Percentiles rank a stretch among this genome's conserved stretches.
Conservation (phyloP, 2,329 filamentous ascomycete genomes). For the Berkeleyomyces rouxiae region DNA sequence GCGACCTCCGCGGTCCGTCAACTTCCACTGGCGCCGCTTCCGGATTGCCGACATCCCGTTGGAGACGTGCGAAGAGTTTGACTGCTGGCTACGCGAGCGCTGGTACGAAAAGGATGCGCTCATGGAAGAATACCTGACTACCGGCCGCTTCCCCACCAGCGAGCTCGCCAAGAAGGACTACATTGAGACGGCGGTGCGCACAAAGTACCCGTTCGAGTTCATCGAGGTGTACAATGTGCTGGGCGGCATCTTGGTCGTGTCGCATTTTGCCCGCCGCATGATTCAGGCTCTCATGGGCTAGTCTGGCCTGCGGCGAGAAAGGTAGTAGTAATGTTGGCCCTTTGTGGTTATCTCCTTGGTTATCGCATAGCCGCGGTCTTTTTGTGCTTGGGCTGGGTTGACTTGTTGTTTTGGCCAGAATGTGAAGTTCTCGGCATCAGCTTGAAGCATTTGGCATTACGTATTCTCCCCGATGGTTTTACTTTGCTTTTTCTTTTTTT, state of each 20-base stretch:
- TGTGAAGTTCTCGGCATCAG: too few relatives aligned
- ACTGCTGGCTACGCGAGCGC: slow-evolving; percentile 65
- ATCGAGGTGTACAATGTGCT: slow-evolving; percentile 13
- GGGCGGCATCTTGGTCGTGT: slow-evolving; percentile 5
- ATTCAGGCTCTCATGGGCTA: neutral
- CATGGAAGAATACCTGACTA: slow-evolving; percentile 65
- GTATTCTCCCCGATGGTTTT: neutral
- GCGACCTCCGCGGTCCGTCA: slow-evolving; percentile 80
- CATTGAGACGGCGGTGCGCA: slow-evolving; percentile 12
- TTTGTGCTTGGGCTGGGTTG: too few relatives aligned
- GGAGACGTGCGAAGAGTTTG: slow-evolving; percentile 56
- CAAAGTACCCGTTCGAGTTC: slow-evolving; percentile 12
- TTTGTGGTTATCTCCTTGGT: neutral
- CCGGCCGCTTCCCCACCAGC: slow-evolving; percentile 55
- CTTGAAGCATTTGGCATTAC: too few relatives aligned
- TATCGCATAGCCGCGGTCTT: too few relatives aligned
- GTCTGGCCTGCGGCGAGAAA: neutral
- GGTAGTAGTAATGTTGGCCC: neutral
- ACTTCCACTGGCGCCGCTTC: slow-evolving; percentile 91
- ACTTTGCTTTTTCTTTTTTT: neutral
- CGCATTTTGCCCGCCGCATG: slow-evolving; percentile 7
- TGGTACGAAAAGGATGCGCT: slow-evolving; percentile 89
- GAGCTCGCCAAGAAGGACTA: slow-evolving; percentile 10
- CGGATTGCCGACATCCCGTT: slow-evolving; percentile 65
- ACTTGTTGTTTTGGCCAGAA: too few relatives aligned